phyloP scores from a whole-genome alignment of 2,329 filamentous ascomycete species.

The Penicillium sp. region DNA sequence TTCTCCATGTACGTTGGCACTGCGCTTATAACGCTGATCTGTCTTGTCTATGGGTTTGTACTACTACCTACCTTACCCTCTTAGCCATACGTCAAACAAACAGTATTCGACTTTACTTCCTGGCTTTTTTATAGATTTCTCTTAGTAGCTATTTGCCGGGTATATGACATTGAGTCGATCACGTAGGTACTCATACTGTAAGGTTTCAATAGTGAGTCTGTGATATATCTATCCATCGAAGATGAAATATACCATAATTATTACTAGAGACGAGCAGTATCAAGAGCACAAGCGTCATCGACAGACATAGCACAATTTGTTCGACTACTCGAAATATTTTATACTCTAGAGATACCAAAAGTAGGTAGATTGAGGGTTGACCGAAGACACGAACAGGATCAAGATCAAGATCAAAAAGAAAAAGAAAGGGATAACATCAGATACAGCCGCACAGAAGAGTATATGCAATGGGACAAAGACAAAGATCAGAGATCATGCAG shows the following conservation, averaged over 20 bases:
- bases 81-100: conserved; percentile 1
- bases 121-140: background rate
- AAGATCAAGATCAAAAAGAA: conserved; percentile 3
- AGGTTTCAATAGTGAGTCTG: no score
- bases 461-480: conserved; percentile 20
- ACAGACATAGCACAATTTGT: background rate
- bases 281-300: background rate
- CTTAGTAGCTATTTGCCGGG: no score
- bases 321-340: background rate
- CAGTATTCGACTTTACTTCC: background rate
- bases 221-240: no score
- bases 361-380: conserved; percentile 1
- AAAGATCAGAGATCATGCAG: conserved; percentile 7
- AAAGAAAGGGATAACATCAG: conserved; percentile 16
- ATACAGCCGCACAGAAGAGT: conserved; percentile 21
- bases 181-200: no score
- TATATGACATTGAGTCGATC: no score
- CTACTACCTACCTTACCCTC: background rate
- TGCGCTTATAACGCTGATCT: background rate
- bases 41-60: conserved; percentile 1
- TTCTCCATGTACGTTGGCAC: background rate
- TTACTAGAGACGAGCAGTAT: background rate
- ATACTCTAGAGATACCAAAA: background rate
- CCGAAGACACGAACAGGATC: background rate
- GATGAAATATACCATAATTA: no score